Conservation (phyloP, 2,329 filamentous ascomycete species). For the Penicillium brevicompactum region DNA sequence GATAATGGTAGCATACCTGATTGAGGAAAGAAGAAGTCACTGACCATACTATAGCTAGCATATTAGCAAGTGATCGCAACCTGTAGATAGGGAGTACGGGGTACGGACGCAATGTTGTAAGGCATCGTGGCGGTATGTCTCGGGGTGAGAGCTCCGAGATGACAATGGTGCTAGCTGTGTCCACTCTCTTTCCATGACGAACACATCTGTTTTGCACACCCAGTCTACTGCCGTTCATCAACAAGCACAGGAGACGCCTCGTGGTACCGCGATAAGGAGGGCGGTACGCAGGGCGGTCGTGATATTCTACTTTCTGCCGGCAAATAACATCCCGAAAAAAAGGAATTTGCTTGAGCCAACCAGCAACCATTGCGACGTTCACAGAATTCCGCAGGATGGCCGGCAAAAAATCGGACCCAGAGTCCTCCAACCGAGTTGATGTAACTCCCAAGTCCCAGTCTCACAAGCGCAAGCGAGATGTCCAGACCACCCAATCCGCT, state of each 20-base stretch:
- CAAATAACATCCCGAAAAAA: conserved; percentile 22
- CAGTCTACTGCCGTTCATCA: conserved; percentile 1
- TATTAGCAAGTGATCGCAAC: conserved; percentile 29
- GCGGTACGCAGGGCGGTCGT: conserved; percentile 3
- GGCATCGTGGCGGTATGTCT: conserved; percentile 54
- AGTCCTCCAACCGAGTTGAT: conserved; percentile 38
- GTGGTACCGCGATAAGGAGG: conserved; percentile 10
- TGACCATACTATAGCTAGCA: conserved; percentile 71
- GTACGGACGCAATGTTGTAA: conserved; percentile 68
- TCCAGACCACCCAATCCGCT: conserved; percentile 26
- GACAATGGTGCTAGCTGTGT: background rate
- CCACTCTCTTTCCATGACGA: conserved; percentile 24
- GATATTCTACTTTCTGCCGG: conserved; percentile 20
- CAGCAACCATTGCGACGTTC: conserved; percentile 10
- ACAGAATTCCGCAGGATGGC: conserved; percentile 42
- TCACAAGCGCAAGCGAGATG: conserved; percentile 39
- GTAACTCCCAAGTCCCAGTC: conserved; percentile 25
- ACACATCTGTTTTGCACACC: conserved; percentile 4
- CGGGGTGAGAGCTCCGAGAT: conserved; percentile 17
- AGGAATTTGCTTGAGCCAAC: conserved; percentile 10
- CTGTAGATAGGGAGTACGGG: conserved; percentile 41
- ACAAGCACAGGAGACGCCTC: background rate
- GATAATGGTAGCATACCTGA: conserved; percentile 58
- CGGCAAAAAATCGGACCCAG: conserved; percentile 49
- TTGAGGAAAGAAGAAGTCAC: conserved; percentile 99